Evolutionary conservation across 148 eudicot species (phyloP).

Genomic region (Spergularia marina): DNA sequence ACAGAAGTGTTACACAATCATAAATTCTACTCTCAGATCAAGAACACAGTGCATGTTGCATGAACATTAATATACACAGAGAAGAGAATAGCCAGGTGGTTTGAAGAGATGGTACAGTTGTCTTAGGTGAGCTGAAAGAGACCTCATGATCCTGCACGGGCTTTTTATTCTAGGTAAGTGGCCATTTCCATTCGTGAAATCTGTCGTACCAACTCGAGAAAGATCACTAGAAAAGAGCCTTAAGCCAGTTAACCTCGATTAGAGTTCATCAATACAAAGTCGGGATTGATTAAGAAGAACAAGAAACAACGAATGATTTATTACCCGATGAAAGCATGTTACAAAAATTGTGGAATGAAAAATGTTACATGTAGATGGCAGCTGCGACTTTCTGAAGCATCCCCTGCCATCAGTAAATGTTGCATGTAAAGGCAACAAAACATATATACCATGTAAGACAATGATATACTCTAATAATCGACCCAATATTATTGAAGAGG

Average conservation of each 20-base stretch:
- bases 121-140: neutral
- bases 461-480: too few species aligned
- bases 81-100: neutral
- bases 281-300: neutral
- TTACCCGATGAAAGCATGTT: constrained; percentile 15
- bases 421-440: constrained; percentile 19
- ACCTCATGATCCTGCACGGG: too few species aligned
- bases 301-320: constrained; percentile 13
- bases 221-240: too few species aligned
- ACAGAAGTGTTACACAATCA: constrained; percentile 4
- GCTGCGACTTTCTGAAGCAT: neutral
- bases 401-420: constrained; percentile 8
- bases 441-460: neutral
- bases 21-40: neutral
- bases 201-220: too few species aligned
- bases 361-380: constrained; percentile 5
- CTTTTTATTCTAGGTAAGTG: too few species aligned
- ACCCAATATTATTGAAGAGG: too few species aligned
- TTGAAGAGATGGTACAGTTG: constrained; percentile 7
- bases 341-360: constrained; percentile 13
- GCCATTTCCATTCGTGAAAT: too few species aligned
- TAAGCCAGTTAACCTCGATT: too few species aligned
- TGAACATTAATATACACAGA: neutral
- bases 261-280: neutral
- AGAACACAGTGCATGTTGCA: neutral